Evolutionary conservation across 2,329 filamentous ascomycete genomes (phyloP), one percentile per base, ranked within the genome.

Genomic region (Fusarium xylarioides): DNA sequence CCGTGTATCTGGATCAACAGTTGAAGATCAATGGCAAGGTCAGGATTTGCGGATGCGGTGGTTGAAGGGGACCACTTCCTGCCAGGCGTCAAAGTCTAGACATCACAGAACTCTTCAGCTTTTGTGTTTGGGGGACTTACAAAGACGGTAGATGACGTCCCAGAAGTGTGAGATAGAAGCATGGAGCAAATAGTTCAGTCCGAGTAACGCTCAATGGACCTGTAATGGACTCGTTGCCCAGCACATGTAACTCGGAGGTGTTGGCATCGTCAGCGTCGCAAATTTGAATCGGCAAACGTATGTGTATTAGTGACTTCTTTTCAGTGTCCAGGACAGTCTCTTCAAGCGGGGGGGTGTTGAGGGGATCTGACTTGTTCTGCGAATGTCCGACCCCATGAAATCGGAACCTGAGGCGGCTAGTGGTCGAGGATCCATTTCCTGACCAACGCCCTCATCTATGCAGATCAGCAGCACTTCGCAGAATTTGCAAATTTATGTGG

Each of bases 401-500:
- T 30, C 19, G 10, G 26, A 16, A 23, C 47, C 21, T 0, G 1
- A 7, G n/a, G 28, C 15, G 21, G n/a, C 7, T 7, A 50, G 8
- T n/a, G 26, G 8, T 19, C 11, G n/a, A 34, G 28, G 21, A 19
- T 3, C 4, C 1, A 4, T 11, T 19, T 23, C 30, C 34, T 19
- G 16, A 19, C 16, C 4, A 7, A n/a, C n/a, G n/a, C n/a, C n/a
- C n/a, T 50, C 2, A 50, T 14, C 47, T 30, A 10, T 10, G 47
- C 1, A 19, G 19, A 14, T 32, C 46, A 50, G 19, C 28, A 49
- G 46, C n/a, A 34, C 16, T 19, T 11, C 11, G 5, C 3, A 6
- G 8, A 2, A 11, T 23, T 23, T 23, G 0, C 8, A 7, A 34
- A 14, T 12, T 19, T 50, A 0, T 6, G 30, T 19, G n/a, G 3